Evolutionary conservation across 495 filamentous ascomycete genomes (phyloP).

Genomic region (Neurospora sp.): DNA sequence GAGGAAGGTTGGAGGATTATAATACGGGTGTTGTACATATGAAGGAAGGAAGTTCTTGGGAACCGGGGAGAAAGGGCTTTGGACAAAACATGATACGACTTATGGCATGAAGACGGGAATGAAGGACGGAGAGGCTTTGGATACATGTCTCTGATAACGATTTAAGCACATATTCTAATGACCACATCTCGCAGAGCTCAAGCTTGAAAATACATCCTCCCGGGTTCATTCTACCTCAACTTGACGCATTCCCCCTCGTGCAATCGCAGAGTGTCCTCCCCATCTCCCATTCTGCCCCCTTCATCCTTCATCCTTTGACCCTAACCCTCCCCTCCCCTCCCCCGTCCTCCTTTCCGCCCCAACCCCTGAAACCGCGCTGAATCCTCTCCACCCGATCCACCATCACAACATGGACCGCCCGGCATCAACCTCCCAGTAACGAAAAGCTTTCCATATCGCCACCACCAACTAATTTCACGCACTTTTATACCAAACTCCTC

Average conservation of each 20-base stretch:
- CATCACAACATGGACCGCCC: background rate
- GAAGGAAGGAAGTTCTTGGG: background rate
- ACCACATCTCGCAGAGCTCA: background rate
- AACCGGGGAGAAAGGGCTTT: background rate
- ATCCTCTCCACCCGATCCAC: background rate
- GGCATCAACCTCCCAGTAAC: background rate
- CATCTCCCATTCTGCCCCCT: background rate
- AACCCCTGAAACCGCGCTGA: background rate
- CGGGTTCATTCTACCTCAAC: background rate
- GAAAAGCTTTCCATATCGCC: background rate
- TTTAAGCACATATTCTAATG: background rate
- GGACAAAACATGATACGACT: background rate
- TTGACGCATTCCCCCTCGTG: fast-evolving
- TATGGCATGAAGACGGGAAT: background rate
- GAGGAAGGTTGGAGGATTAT: background rate
- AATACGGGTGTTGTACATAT: background rate
- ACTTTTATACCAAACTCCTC: too few species aligned
- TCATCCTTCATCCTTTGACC: background rate
- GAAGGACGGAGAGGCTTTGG: background rate
- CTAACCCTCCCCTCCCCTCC: background rate
- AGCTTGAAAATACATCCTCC: background rate
- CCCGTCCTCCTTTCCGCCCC: too few species aligned
- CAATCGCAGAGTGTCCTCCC: background rate
- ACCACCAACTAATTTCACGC: background rate
- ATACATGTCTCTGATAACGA: background rate